These are phyloP conservation scores for Gastrodia elata DNA, from an alignment of 106 monocot species.

Conservation along the genomic window DNA sequence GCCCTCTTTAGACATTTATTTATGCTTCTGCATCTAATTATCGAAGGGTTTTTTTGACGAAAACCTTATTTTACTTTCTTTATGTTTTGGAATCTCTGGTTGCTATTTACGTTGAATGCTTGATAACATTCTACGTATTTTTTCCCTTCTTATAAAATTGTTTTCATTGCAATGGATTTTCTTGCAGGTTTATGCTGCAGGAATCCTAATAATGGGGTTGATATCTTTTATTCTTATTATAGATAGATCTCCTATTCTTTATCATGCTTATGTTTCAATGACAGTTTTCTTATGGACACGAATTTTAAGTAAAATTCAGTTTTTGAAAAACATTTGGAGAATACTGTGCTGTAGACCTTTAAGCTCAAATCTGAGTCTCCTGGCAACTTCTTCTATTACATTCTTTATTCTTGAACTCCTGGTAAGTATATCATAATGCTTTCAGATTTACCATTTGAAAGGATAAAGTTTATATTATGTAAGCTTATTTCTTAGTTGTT, in stretches of 20 bases:
- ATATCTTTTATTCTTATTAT: slow-evolving; percentile 57
- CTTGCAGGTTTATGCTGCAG: slow-evolving; percentile 63
- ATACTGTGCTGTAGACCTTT: slow-evolving; percentile 26
- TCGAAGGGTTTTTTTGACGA: no score
- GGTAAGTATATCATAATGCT: slow-evolving; percentile 31
- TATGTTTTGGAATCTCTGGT: no score
- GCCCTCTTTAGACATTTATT: no score
- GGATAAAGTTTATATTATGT: neutral
- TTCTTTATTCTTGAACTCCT: slow-evolving; percentile 71
- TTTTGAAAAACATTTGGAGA: slow-evolving; percentile 43
- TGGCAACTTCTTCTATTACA: slow-evolving; percentile 23
- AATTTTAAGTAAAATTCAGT: slow-evolving; percentile 36
- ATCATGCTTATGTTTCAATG: slow-evolving; percentile 71
- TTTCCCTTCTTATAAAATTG: neutral
- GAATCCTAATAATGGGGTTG: slow-evolving; percentile 39
- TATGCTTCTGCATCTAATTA: no score
- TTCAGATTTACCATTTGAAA: neutral
- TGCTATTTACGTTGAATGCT: neutral
- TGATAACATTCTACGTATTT: neutral
- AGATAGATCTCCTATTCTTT: slow-evolving; percentile 74
- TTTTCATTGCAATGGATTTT: neutral
- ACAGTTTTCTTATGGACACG: slow-evolving; percentile 70
- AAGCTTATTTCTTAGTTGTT: neutral
- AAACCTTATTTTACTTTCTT: neutral
- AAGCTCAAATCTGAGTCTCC: slow-evolving; percentile 29